phyloP scores from a whole-genome alignment of 257 asterid genomes.

The Scutellaria minor region DNA sequence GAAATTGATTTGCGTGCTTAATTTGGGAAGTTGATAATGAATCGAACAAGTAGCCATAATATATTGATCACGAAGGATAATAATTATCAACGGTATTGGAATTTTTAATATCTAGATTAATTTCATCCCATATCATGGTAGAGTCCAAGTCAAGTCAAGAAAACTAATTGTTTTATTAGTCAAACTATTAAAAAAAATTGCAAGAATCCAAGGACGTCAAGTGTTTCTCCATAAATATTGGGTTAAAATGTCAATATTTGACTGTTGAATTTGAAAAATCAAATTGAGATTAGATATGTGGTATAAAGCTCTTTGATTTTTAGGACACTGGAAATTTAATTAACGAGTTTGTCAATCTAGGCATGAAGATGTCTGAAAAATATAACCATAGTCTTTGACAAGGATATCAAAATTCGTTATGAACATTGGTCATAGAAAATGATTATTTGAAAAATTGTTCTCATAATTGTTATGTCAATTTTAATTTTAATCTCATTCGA shows the following conservation, averaged over 20 bases:
- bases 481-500: no score
- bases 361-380: background rate
- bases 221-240: conserved; percentile 2
- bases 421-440: no score
- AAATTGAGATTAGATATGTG: conserved; percentile 2
- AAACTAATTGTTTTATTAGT: background rate
- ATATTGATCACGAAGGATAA: background rate
- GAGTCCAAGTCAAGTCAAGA: conserved; percentile 24
- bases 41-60: conserved; percentile 9
- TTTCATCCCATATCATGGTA: background rate
- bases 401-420: no score
- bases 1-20: no score
- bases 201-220: background rate
- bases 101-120: background rate
- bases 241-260: conserved; percentile 8
- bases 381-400: background rate
- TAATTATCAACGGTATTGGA: background rate
- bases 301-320: background rate
- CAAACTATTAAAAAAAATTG: background rate
- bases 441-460: no score
- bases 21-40: conserved; percentile 12
- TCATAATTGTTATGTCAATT: no score
- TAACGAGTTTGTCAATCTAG: background rate
- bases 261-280: conserved; percentile 1
- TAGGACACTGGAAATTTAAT: background rate